A percentile compares a stretch with the other conserved stretches of the same genome.
Evolutionary conservation across 352 stramenopile genomes (phyloP).

Genomic region (Paralagenidium karlingii): DNA sequence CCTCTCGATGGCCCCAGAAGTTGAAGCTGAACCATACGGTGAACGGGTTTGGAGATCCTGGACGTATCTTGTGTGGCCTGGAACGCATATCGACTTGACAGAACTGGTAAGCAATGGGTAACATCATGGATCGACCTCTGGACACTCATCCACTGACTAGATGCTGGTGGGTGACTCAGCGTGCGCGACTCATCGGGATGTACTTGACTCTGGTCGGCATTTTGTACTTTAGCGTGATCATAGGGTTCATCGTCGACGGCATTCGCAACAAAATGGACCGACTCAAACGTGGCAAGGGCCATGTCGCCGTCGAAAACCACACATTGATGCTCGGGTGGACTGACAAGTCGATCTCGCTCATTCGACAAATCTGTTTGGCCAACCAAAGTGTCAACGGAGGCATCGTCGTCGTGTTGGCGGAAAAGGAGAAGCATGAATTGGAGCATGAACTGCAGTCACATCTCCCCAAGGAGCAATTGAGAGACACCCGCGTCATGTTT

Average conservation of each 20-base stretch:
- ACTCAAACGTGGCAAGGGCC: slow-evolving; percentile 78
- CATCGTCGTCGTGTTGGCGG: slow-evolving; percentile 62
- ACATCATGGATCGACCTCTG: background rate
- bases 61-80: slow-evolving; percentile 44
- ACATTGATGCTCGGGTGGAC: slow-evolving; percentile 83
- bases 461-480: slow-evolving; percentile 38
- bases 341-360: slow-evolving; percentile 76
- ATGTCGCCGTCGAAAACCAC: slow-evolving; percentile 68
- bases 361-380: slow-evolving; percentile 75
- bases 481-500: slow-evolving; percentile 73
- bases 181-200: slow-evolving; percentile 37
- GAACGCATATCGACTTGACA: slow-evolving; percentile 23
- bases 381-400: slow-evolving; percentile 80
- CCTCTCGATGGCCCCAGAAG: too few species aligned
- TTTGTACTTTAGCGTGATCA: slow-evolving; percentile 85
- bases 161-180: slow-evolving; percentile 11
- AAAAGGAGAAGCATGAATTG: slow-evolving; percentile 66
- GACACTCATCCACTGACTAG: too few species aligned
- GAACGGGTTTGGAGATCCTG: slow-evolving; percentile 58
- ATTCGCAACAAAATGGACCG: slow-evolving; percentile 84
- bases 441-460: slow-evolving; percentile 53
- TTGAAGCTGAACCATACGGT: too few species aligned
- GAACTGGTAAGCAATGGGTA: slow-evolving; percentile 9
- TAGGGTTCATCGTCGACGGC: slow-evolving; percentile 80
- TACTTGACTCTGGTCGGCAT: slow-evolving; percentile 53